A percentile compares a stretch with the other conserved stretches of the same genome.
Evolutionary conservation across 257 asterid genomes (phyloP).

Genomic region (Nicotiana knightiana): DNA sequence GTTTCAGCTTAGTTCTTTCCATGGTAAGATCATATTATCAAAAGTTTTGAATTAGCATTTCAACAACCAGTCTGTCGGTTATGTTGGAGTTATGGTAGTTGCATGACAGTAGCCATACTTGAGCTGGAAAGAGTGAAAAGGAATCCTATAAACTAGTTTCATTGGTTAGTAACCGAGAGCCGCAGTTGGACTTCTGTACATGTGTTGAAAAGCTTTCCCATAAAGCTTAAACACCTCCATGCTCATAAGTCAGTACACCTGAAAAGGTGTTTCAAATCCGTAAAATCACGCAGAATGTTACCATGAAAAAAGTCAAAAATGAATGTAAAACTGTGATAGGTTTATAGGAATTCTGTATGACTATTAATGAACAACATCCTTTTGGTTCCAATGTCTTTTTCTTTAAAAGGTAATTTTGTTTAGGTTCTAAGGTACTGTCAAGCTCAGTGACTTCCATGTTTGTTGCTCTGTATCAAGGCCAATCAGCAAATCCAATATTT

Average conservation of each 20-base stretch:
- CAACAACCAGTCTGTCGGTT: background rate
- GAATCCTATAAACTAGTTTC: background rate
- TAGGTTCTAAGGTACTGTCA: background rate
- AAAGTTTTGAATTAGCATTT: background rate
- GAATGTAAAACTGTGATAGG: background rate
- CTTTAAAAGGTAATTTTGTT: background rate
- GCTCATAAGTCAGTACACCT: background rate
- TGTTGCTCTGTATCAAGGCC: background rate
- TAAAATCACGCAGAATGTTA: background rate
- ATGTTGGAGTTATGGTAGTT: background rate
- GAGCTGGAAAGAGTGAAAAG: background rate
- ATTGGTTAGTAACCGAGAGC: background rate
- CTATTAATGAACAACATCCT: background rate
- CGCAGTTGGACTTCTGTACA: background rate
- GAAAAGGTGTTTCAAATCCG: background rate
- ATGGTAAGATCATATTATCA: constrained; percentile 1
- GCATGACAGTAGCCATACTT: background rate
- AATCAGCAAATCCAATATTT: background rate
- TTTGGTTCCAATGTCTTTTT: background rate
- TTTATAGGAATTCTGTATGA: background rate
- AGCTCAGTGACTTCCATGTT: background rate
- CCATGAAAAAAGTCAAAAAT: background rate
- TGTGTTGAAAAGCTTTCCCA: background rate
- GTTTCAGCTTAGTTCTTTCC: background rate
- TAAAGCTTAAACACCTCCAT: background rate